Evolutionary conservation across 2,329 filamentous ascomycete genomes (phyloP).

Genomic region (Didymella lethalis): DNA sequence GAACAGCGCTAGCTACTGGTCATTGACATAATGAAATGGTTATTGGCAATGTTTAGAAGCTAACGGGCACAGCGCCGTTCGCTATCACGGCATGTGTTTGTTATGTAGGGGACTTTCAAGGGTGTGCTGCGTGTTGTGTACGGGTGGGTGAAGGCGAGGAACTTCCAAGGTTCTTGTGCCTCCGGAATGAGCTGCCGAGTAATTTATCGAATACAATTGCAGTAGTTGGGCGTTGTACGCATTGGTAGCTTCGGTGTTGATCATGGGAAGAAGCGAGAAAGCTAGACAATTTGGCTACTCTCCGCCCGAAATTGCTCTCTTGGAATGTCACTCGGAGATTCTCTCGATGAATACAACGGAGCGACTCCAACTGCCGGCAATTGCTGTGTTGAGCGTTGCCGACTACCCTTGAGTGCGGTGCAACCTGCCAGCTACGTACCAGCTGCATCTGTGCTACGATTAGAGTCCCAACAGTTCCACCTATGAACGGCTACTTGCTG

Average conservation of each 20-base stretch:
- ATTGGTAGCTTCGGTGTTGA: slow-evolving; percentile 10
- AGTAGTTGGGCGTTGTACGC: slow-evolving; percentile 11
- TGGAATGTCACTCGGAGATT: slow-evolving; percentile 22
- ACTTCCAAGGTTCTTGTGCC: background rate
- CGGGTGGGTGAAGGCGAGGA: background rate
- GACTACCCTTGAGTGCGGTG: slow-evolving; percentile 13
- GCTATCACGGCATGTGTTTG: slow-evolving; percentile 13
- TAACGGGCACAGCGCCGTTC: slow-evolving; percentile 10
- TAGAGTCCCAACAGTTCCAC: slow-evolving; percentile 44
- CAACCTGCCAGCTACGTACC: slow-evolving; percentile 21
- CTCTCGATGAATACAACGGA: background rate
- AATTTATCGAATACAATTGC: slow-evolving; percentile 2
- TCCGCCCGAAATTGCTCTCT: slow-evolving; percentile 21
- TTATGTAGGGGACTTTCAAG: slow-evolving; percentile 10
- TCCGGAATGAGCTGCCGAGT: slow-evolving; percentile 8
- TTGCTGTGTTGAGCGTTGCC: slow-evolving; percentile 23
- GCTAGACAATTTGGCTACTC: slow-evolving; percentile 14
- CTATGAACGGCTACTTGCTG: slow-evolving; percentile 29
- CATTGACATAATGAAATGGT: slow-evolving; percentile 4
- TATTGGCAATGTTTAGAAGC: slow-evolving; percentile 1
- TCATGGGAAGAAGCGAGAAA: slow-evolving; percentile 10
- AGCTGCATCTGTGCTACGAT: slow-evolving; percentile 36
- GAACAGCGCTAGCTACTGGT: slow-evolving; percentile 2
- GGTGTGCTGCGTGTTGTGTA: slow-evolving; percentile 4
- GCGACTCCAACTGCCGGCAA: slow-evolving; percentile 20